These are phyloP conservation scores for Rhodamnia argentea DNA, from an alignment of 345 rosid genomes.

Conservation along the genomic window DNA sequence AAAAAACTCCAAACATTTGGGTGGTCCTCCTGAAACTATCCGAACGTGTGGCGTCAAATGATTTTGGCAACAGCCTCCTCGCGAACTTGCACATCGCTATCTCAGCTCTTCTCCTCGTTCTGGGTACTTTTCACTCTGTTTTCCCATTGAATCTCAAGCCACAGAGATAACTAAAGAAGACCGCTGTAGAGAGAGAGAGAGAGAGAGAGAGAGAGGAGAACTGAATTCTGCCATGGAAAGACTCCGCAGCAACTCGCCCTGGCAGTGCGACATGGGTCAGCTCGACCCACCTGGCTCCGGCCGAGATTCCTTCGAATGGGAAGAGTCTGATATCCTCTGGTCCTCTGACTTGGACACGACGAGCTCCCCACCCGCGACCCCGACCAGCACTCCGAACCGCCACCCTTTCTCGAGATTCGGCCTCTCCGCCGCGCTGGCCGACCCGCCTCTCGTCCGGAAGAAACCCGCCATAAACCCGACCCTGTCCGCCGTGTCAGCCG, in stretches of 20 bases:
- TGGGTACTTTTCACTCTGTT: background rate
- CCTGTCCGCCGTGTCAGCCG: conserved; percentile 2
- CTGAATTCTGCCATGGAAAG: background rate
- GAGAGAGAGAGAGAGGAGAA: background rate
- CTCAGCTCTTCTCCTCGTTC: background rate
- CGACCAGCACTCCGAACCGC: background rate
- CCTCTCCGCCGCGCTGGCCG: background rate
- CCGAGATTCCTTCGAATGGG: background rate
- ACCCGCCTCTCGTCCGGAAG: background rate
- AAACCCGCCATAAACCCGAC: background rate
- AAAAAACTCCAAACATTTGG: background rate
- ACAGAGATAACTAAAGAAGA: background rate
- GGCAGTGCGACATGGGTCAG: background rate
- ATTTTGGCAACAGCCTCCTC: background rate
- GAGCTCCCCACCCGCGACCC: background rate
- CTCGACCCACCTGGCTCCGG: background rate
- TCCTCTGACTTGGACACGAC: background rate
- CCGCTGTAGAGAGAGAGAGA: background rate
- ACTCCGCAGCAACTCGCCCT: background rate
- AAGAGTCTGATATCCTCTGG: conserved; percentile 8
- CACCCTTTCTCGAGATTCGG: background rate
- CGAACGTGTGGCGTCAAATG: background rate
- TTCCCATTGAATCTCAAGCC: background rate
- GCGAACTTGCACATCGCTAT: background rate
- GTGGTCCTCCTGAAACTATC: background rate